Conservation (phyloP, 768 basidiomycete species). For the Amanita fuliginea region DNA sequence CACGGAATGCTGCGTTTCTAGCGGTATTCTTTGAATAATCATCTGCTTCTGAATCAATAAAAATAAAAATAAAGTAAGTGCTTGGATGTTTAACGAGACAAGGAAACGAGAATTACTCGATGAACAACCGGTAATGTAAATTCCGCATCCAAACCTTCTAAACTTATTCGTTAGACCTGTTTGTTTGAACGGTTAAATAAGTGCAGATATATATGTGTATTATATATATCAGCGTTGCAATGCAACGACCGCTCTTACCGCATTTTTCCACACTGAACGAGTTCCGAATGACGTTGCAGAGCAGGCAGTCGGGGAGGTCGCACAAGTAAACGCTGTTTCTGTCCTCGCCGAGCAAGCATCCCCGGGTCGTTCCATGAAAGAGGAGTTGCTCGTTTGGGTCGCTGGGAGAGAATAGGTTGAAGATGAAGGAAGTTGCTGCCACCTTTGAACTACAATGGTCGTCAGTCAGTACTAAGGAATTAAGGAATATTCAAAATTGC, state of each 20-base stretch:
- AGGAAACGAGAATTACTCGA: slow-evolving; percentile 34
- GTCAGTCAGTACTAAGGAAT: no score
- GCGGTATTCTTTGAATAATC: slow-evolving; percentile 42
- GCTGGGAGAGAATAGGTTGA: slow-evolving; percentile 13
- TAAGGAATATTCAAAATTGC: neutral
- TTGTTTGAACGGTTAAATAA: neutral
- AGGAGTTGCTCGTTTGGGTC: slow-evolving; percentile 43
- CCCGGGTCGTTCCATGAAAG: slow-evolving; percentile 59
- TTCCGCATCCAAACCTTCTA: slow-evolving; percentile 54
- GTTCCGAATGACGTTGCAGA: slow-evolving; percentile 45
- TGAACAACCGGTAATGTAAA: slow-evolving; percentile 56
- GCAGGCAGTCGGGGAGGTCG: slow-evolving; percentile 32
- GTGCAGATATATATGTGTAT: no score
- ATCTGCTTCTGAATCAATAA: slow-evolving; percentile 48
- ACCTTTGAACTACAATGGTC: neutral
- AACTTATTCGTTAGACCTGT: slow-evolving; percentile 49
- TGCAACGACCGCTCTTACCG: slow-evolving; percentile 23
- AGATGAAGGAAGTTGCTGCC: neutral
- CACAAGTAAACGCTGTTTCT: slow-evolving; percentile 36
- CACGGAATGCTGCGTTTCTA: slow-evolving; percentile 30
- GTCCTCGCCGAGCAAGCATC: slow-evolving; percentile 47
- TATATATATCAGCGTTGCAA: no score
- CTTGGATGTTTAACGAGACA: neutral
- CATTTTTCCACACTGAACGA: slow-evolving; percentile 53
- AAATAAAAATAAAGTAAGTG: no score